A percentile compares a stretch with the other conserved stretches of the same genome.
These are phyloP conservation scores for Amylocarpus encephaloides DNA, from an alignment of 2,329 filamentous ascomycete species.

Conservation along the genomic window DNA sequence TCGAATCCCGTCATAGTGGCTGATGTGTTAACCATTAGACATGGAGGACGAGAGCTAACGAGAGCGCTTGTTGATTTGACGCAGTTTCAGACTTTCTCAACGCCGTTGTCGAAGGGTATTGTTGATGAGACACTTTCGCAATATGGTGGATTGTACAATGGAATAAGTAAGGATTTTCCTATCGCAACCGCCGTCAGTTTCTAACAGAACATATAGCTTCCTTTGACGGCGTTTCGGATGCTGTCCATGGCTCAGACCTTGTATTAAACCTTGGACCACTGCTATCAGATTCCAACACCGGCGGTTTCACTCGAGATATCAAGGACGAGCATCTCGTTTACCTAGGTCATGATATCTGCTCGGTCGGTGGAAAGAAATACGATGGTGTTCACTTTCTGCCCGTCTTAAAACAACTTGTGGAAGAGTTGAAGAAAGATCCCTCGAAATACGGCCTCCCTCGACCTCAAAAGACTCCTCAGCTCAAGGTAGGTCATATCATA, in stretches of 20 bases:
- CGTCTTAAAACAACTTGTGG: constrained; percentile 62
- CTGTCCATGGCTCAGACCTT: constrained; percentile 38
- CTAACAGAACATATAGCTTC: constrained; percentile 17
- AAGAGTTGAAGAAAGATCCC: constrained; percentile 19
- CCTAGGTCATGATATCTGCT: constrained; percentile 22
- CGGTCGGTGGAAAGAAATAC: constrained; percentile 20
- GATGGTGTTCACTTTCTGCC: constrained; percentile 56
- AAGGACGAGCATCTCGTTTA: constrained; percentile 17
- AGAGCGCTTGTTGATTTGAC: constrained; percentile 39
- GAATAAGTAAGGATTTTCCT: constrained; percentile 32
- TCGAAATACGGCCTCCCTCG: constrained; percentile 11
- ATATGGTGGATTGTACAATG: constrained; percentile 44
- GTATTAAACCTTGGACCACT: constrained; percentile 42
- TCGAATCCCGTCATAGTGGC: constrained; percentile 45
- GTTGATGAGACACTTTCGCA: constrained; percentile 42
- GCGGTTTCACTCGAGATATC: constrained; percentile 34
- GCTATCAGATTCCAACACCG: constrained; percentile 42
- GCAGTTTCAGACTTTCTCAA: constrained; percentile 42
- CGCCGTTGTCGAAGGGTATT: constrained; percentile 44
- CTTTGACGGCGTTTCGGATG: constrained; percentile 29
- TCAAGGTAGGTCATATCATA: constrained; percentile 10
- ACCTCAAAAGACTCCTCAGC: constrained; percentile 5
- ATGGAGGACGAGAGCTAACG: constrained; percentile 17
- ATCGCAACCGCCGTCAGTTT: neutral
- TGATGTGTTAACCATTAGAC: constrained; percentile 40